Percentiles rank a stretch among this genome's conserved stretches.
phyloP scores from a whole-genome alignment of 495 filamentous ascomycete genomes.

The Penicillium argentinense region DNA sequence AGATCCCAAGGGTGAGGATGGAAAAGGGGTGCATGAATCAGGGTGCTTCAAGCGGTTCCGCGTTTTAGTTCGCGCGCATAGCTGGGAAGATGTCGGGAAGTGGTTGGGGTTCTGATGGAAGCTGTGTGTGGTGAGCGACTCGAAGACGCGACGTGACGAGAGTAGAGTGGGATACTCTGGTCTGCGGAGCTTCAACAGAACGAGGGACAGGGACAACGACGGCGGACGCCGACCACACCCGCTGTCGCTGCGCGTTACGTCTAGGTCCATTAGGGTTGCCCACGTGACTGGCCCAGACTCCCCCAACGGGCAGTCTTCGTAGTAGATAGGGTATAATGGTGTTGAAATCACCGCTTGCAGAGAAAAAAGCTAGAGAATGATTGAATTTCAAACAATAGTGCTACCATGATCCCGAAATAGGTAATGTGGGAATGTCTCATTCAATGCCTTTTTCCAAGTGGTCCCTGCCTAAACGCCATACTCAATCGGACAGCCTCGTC shows the following conservation, averaged over 20 bases:
- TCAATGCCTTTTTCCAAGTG: slow-evolving; percentile 1
- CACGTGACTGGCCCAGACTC: slow-evolving; percentile 24
- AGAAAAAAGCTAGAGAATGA: neutral
- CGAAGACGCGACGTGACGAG: neutral
- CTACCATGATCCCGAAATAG: neutral
- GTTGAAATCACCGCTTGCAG: too few species aligned
- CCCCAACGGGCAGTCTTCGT: too few species aligned
- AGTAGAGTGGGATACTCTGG: neutral
- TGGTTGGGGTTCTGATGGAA: neutral
- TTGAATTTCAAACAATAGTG: neutral
- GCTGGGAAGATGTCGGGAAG: slow-evolving; percentile 13
- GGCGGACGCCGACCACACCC: too few species aligned
- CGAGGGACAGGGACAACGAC: slow-evolving; percentile 2
- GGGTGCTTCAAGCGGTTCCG: slow-evolving; percentile 29
- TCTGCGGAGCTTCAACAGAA: slow-evolving; percentile 1
- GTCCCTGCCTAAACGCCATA: slow-evolving; percentile 15
- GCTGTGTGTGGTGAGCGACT: neutral
- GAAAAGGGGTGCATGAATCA: slow-evolving; percentile 96
- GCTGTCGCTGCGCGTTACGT: slow-evolving; percentile 14
- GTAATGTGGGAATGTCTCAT: neutral
- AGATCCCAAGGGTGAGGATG: slow-evolving; percentile 89
- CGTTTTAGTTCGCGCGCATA: slow-evolving; percentile 38
- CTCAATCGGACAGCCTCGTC: slow-evolving; percentile 5
- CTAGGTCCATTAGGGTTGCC: slow-evolving; percentile 15
- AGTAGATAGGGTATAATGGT: too few species aligned